Evolutionary conservation across 495 filamentous ascomycete genomes (phyloP).

Genomic region (Penicillium manginii): DNA sequence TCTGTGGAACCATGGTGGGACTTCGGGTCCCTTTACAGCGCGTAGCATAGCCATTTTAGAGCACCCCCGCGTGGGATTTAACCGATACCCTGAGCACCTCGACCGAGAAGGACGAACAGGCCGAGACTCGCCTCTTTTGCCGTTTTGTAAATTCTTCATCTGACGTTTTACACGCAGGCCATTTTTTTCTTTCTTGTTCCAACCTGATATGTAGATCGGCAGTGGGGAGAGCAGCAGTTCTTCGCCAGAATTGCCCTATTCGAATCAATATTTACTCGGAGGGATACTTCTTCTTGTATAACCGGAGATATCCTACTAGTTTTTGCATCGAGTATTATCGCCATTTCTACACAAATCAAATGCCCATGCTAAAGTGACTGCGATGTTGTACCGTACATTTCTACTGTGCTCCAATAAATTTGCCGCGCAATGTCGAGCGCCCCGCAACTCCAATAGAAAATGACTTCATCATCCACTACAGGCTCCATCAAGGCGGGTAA

Average conservation of each 20-base stretch:
- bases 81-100: constrained; percentile 16
- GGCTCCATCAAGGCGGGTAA: constrained; percentile 11
- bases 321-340: not conserved
- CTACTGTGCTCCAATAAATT: not conserved
- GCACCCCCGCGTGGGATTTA: constrained; percentile 18
- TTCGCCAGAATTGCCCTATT: constrained; percentile 9
- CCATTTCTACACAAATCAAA: not conserved
- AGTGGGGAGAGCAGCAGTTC: not conserved
- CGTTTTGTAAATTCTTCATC: not conserved
- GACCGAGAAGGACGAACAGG: constrained; percentile 19
- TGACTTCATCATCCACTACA: constrained; percentile 12
- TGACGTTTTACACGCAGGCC: not conserved
- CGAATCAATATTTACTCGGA: not conserved
- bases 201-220: constrained; percentile 6
- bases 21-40: constrained; percentile 26
- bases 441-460: not conserved
- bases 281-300: not conserved
- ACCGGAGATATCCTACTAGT: not conserved
- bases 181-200: not conserved
- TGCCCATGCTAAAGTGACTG: not conserved
- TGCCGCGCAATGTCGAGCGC: not conserved
- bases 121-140: constrained; percentile 14
- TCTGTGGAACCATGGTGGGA: constrained; percentile 16
- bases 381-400: not conserved
- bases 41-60: constrained; percentile 20